A percentile compares a stretch with the other conserved stretches of the same genome.
Evolutionary conservation across 768 basidiomycete species (phyloP).

Genomic region (Russula olivacea): DNA sequence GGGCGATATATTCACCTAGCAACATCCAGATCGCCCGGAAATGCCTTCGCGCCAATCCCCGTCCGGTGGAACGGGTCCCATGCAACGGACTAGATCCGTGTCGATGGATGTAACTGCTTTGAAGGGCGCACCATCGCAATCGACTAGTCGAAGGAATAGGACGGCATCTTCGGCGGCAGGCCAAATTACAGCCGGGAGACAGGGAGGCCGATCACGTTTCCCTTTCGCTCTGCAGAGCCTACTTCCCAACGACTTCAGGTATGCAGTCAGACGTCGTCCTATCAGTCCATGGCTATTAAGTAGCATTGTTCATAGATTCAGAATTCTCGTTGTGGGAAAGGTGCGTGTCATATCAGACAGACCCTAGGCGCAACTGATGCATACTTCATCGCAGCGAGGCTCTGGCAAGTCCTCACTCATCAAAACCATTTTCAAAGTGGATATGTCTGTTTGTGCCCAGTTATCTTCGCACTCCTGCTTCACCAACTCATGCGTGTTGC

Average conservation of each 20-base stretch:
- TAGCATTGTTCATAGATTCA: not conserved
- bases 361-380: not conserved
- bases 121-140: too few relatives aligned
- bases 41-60: not conserved
- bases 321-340: slow-evolving; percentile 13
- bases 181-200: too few relatives aligned
- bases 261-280: not conserved
- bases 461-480: not conserved
- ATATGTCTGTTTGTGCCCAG: slow-evolving; percentile 1
- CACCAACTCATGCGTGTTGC: not conserved
- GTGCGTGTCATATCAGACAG: not conserved
- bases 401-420: slow-evolving; percentile 17
- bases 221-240: not conserved
- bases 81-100: not conserved
- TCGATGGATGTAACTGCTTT: not conserved
- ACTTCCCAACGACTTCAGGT: slow-evolving; percentile 9
- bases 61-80: too few relatives aligned
- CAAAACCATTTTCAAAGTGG: not conserved
- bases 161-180: not conserved
- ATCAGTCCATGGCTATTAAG: not conserved
- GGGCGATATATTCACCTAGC: too few relatives aligned
- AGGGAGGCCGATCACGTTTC: not conserved
- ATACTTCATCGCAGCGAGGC: not conserved
- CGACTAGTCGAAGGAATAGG: not conserved
- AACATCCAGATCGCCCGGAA: not conserved